phyloP scores from a whole-genome alignment of 371 early-diverging fungal genomes.

The Dipsacomyces acuminosporus region DNA sequence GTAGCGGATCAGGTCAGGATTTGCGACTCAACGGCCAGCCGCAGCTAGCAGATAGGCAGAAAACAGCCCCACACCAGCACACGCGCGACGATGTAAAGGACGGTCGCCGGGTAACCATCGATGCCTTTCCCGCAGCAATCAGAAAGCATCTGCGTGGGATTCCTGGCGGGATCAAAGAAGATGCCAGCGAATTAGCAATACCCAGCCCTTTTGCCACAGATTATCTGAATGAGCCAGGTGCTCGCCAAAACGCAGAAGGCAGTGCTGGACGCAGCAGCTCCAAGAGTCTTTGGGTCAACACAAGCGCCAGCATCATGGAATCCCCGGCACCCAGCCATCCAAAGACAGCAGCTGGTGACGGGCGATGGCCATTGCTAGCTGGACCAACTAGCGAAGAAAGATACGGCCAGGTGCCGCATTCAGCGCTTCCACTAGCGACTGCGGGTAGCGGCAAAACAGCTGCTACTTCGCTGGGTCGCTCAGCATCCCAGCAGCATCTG shows the following conservation, averaged over 20 bases:
- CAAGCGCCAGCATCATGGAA: not conserved
- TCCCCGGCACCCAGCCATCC: no score
- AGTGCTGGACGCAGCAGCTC: not conserved
- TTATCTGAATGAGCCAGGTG: not conserved
- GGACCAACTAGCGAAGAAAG: constrained; percentile 10
- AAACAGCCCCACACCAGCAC: constrained; percentile 2
- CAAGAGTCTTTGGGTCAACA: constrained; percentile 1
- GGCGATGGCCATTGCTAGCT: constrained; percentile 21
- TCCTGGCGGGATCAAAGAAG: not conserved
- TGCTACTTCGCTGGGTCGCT: constrained; percentile 25
- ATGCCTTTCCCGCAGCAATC: constrained; percentile 42
- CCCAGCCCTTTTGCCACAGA: not conserved
- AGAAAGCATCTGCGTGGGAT: constrained; percentile 33
- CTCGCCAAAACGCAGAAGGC: not conserved
- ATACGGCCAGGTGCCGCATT: constrained; percentile 9
- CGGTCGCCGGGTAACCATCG: constrained; percentile 38
- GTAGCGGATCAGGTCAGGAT: no score
- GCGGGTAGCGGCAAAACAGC: not conserved
- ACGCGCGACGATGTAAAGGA: constrained; percentile 6
- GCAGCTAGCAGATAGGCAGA: no score
- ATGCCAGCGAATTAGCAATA: not conserved
- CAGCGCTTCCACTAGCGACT: not conserved
- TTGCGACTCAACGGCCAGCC: no score
- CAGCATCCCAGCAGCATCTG: constrained; percentile 41
- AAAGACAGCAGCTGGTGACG: constrained; percentile 2